A percentile compares a stretch with the other conserved stretches of the same genome.
phyloP scores from a whole-genome alignment of 192 early-diverging fungal species.

The Umbelopsis vinacea region DNA sequence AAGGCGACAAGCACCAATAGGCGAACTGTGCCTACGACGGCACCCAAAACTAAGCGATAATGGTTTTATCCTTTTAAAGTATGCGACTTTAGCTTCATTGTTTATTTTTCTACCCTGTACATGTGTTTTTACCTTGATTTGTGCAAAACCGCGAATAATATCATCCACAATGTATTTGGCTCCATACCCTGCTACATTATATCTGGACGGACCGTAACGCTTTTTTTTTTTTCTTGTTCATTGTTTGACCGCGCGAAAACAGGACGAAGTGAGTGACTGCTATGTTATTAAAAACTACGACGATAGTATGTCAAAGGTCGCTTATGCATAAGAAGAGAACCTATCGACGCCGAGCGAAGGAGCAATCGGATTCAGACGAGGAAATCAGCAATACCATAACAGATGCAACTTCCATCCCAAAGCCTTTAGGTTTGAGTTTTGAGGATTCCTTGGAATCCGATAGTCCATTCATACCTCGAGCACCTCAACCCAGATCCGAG shows the following conservation, averaged over 20 bases:
- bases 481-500: neutral
- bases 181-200: neutral
- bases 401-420: neutral
- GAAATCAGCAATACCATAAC: neutral
- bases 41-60: slow-evolving; percentile 12
- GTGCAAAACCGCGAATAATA: neutral
- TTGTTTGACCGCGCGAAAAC: neutral
- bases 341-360: neutral
- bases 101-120: neutral
- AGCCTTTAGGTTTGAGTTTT: neutral
- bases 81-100: neutral
- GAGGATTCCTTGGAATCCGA: slow-evolving; percentile 12
- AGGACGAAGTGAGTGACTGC: neutral
- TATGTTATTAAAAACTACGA: neutral
- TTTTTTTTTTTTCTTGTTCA: neutral
- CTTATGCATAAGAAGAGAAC: slow-evolving; percentile 11
- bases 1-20: slow-evolving; percentile 19
- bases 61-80: too few relatives aligned
- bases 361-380: neutral
- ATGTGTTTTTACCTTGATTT: slow-evolving; percentile 8
- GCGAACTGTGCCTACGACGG: neutral
- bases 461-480: slow-evolving; percentile 4
- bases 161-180: neutral
- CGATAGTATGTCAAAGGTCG: neutral
- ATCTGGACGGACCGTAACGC: neutral